These are phyloP conservation scores for Rhodamnia argentea DNA, from an alignment of 345 rosid genomes.

Conservation along the genomic window DNA sequence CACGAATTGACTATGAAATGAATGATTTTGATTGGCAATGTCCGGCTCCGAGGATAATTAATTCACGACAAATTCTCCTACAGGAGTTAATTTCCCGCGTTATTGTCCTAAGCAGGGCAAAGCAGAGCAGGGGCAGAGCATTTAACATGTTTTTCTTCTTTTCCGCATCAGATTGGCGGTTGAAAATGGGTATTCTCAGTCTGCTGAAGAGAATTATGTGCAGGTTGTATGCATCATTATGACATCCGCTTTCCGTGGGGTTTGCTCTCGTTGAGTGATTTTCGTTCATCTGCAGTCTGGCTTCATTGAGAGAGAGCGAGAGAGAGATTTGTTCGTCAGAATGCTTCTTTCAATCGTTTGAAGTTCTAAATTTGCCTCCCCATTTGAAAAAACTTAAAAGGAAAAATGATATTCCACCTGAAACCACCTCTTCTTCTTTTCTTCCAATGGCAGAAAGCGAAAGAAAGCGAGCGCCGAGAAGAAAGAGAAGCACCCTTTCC, in stretches of 20 bases:
- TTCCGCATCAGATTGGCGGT: background rate
- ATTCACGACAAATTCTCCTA: background rate
- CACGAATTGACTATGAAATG: background rate
- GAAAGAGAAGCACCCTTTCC: background rate
- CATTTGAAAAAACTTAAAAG: background rate
- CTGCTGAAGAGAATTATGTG: background rate
- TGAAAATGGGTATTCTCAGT: background rate
- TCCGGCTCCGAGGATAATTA: background rate
- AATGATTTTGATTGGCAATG: background rate
- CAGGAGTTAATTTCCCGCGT: background rate
- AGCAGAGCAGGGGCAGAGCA: background rate
- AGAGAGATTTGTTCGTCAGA: background rate
- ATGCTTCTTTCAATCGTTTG: background rate
- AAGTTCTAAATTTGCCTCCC: background rate
- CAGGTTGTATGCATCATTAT: background rate
- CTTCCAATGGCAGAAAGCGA: background rate
- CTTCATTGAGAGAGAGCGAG: background rate
- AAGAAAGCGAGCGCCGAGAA: background rate
- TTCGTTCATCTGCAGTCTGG: background rate
- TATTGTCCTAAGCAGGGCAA: background rate
- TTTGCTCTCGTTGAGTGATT: background rate
- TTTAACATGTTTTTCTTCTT: background rate
- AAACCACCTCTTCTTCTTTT: background rate
- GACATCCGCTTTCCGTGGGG: background rate
- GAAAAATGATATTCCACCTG: background rate